Evolutionary conservation across 2,329 filamentous ascomycete species (phyloP).

Genomic region (Torrubiellomyces zombiae): DNA sequence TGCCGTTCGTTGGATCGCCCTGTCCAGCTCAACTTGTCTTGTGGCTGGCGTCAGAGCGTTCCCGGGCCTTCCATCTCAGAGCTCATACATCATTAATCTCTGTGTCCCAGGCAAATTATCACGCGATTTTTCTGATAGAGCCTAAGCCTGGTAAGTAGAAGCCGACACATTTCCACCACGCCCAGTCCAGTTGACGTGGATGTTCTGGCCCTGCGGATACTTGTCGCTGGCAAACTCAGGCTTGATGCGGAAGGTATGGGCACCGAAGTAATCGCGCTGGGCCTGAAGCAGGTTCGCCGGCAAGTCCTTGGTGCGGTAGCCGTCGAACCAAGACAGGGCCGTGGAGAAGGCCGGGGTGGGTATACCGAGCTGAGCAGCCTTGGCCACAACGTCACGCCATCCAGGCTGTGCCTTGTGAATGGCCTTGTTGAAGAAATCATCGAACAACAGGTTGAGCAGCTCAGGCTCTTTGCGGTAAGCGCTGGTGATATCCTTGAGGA

Average conservation of each 20-base stretch:
- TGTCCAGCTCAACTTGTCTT: too few relatives aligned
- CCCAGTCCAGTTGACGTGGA: conserved; percentile 99
- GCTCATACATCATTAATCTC: too few relatives aligned
- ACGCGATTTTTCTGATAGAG: too few relatives aligned
- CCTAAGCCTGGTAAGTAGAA: conserved; percentile 96
- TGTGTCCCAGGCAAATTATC: too few relatives aligned
- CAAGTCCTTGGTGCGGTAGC: conserved; percentile 91
- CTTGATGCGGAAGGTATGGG: conserved; percentile 82
- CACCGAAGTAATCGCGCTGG: conserved; percentile 98
- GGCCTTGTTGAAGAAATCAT: conserved; percentile 99
- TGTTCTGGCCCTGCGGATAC: conserved; percentile 73
- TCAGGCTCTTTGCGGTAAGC: conserved; percentile 91
- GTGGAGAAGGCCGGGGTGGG: conserved; percentile 94
- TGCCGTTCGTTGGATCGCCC: too few relatives aligned
- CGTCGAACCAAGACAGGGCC: conserved; percentile 95
- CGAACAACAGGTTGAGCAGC: conserved; percentile 94
- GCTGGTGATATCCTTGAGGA: conserved; percentile 98
- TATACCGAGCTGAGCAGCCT: conserved; percentile 86
- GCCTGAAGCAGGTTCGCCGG: conserved; percentile 97
- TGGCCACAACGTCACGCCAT: conserved; percentile 82
- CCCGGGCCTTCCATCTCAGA: too few relatives aligned
- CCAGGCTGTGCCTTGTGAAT: conserved; percentile 91
- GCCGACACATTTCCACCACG: conserved; percentile 94
- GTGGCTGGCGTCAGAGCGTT: too few relatives aligned
- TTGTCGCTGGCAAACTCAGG: conserved; percentile 59